Conservation (phyloP, 2,329 filamentous ascomycete genomes). For the Arthrobotrys sphaeroides region DNA sequence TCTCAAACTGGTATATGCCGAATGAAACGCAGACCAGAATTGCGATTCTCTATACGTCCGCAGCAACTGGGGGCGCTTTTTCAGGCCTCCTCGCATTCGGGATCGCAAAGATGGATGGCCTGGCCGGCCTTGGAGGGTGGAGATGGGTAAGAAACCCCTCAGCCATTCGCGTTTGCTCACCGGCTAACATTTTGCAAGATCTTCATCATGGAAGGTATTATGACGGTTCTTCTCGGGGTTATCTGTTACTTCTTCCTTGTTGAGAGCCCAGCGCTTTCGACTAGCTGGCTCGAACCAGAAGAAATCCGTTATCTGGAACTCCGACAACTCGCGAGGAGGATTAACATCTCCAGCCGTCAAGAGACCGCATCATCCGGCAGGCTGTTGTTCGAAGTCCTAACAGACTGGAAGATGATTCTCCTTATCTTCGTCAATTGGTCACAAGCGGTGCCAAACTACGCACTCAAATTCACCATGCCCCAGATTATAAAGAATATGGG, state of each 20-base stretch:
- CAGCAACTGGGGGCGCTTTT: conserved; percentile 70
- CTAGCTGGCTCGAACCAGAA: conserved; percentile 61
- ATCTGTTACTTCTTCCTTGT: conserved; percentile 58
- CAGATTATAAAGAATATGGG: conserved; percentile 63
- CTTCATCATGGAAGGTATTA: conserved; percentile 67
- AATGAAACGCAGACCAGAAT: conserved; percentile 68
- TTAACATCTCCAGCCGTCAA: conserved; percentile 52
- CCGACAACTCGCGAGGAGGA: conserved; percentile 60
- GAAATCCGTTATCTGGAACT: conserved; percentile 63
- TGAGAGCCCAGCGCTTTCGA: conserved; percentile 61
- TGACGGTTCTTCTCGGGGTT: conserved; percentile 56
- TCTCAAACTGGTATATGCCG: conserved; percentile 75
- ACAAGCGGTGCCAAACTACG: conserved; percentile 62
- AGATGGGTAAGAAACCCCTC: conserved; percentile 64
- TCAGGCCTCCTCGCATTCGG: conserved; percentile 69
- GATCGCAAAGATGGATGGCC: conserved; percentile 69
- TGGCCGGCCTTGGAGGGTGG: conserved; percentile 68
- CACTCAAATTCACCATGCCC: conserved; percentile 59
- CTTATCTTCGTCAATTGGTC: conserved; percentile 63
- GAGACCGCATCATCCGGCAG: conserved; percentile 59
- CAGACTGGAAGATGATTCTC: conserved; percentile 64
- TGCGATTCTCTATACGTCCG: conserved; percentile 70
- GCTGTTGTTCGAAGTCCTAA: conserved; percentile 62
- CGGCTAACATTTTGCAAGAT: conserved; percentile 62
- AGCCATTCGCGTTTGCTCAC: background rate